Conservation (phyloP, 257 asterid species). For the Datura wrightii region DNA sequence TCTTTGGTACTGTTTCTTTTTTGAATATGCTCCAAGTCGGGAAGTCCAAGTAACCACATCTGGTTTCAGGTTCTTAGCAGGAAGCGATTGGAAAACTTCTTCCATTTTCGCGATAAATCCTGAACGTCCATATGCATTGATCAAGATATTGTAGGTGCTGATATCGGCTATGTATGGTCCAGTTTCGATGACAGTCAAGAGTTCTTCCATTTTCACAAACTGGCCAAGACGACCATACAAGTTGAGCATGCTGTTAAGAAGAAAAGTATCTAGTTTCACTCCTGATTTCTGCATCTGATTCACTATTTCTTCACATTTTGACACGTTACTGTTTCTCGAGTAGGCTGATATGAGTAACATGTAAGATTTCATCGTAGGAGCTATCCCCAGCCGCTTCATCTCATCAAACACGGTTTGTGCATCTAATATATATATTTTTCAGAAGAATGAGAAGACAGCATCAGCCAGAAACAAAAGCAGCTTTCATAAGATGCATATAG, state of each 20-base stretch:
- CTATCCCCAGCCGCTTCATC: constrained; percentile 72
- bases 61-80: constrained; percentile 55
- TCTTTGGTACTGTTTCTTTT: constrained; percentile 65
- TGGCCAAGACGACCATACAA: constrained; percentile 80
- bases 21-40: constrained; percentile 75
- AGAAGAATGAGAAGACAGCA: background rate
- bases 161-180: constrained; percentile 61
- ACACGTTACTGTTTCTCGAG: constrained; percentile 61
- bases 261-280: constrained; percentile 66
- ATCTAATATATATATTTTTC: constrained; percentile 38
- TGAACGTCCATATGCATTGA: constrained; percentile 70
- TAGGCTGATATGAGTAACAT: constrained; percentile 82
- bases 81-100: constrained; percentile 58
- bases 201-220: constrained; percentile 77
- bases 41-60: constrained; percentile 86
- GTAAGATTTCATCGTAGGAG: constrained; percentile 84
- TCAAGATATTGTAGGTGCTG: constrained; percentile 82
- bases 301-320: constrained; percentile 72
- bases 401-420: constrained; percentile 80
- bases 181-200: constrained; percentile 54
- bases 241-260: constrained; percentile 74
- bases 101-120: constrained; percentile 81
- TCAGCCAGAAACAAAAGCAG: background rate
- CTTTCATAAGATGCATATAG: background rate
- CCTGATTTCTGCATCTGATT: constrained; percentile 61